These are phyloP conservation scores for Crithidia fasciculata DNA, from an alignment of 208 protist species.

Conservation along the genomic window DNA sequence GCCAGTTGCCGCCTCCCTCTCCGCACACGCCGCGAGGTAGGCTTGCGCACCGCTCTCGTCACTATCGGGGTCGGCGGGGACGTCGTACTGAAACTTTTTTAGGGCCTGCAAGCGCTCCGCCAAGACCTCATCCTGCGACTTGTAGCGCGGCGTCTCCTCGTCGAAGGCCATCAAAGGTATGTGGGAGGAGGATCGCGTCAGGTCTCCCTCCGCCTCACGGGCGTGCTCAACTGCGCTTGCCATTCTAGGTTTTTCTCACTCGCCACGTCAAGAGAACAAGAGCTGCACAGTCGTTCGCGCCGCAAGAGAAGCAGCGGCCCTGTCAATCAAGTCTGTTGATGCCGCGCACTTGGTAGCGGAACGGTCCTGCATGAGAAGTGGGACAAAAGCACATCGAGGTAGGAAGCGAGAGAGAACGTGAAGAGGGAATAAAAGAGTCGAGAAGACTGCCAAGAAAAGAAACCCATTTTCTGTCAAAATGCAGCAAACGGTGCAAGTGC, in stretches of 20 bases:
- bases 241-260: background rate
- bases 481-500: too few relatives aligned
- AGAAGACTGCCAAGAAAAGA: too few relatives aligned
- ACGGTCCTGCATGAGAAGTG: too few relatives aligned
- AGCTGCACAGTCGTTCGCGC: too few relatives aligned
- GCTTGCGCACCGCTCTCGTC: constrained; percentile 69
- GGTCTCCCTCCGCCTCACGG: background rate
- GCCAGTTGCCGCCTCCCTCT: constrained; percentile 56
- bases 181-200: constrained; percentile 29
- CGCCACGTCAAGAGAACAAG: too few relatives aligned
- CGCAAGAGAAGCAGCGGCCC: too few relatives aligned
- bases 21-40: constrained; percentile 65
- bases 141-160: constrained; percentile 53
- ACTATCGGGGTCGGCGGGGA: constrained; percentile 59
- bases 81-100: constrained; percentile 54
- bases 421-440: too few relatives aligned
- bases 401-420: too few relatives aligned
- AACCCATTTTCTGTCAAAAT: too few relatives aligned
- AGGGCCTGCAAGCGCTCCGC: constrained; percentile 64
- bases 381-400: too few relatives aligned
- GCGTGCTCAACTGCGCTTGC: constrained; percentile 1
- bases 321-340: too few relatives aligned
- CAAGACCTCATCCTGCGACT: constrained; percentile 73
- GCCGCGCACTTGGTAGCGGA: too few relatives aligned
- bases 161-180: constrained; percentile 61